Evolutionary conservation across 148 eudicot genomes (phyloP).

Genomic region (Tetragonia tetragonoides): DNA sequence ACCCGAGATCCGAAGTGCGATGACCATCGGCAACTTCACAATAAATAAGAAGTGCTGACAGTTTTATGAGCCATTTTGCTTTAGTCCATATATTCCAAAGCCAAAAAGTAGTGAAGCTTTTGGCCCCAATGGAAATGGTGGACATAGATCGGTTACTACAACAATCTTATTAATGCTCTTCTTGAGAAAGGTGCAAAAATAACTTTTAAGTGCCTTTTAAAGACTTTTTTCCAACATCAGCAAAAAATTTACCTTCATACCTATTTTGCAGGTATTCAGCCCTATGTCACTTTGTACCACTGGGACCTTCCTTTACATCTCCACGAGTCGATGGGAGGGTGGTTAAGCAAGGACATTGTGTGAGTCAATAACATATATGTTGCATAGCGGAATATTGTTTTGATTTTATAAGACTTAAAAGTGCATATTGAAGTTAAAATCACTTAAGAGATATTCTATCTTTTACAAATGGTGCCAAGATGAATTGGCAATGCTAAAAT

Average conservation of each 20-base stretch:
- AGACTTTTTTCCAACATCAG: background rate
- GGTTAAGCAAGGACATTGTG: constrained; percentile 66
- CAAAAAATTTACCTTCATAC: constrained; percentile 6
- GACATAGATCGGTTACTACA: constrained; percentile 61
- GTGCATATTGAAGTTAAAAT: background rate
- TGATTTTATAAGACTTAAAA: background rate
- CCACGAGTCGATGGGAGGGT: constrained; percentile 66
- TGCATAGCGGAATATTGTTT: background rate
- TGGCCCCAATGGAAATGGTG: no score
- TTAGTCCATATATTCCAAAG: no score
- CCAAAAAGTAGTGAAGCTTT: no score
- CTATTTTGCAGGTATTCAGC: constrained; percentile 59
- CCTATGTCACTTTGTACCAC: constrained; percentile 70
- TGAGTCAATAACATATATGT: constrained; percentile 33
- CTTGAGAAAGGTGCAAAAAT: constrained; percentile 55
- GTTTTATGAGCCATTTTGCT: no score
- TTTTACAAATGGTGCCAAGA: constrained; percentile 1
- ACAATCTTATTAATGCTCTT: constrained; percentile 64
- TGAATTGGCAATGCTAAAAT: constrained; percentile 1
- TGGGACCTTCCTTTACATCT: constrained; percentile 90
- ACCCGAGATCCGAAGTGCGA: no score
- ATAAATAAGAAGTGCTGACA: no score
- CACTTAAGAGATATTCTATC: background rate
- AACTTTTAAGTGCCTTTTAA: background rate
- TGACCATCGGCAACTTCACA: no score